phyloP scores from a whole-genome alignment of 805 yeast genomes.

The Tanozyma kutaoensis region DNA sequence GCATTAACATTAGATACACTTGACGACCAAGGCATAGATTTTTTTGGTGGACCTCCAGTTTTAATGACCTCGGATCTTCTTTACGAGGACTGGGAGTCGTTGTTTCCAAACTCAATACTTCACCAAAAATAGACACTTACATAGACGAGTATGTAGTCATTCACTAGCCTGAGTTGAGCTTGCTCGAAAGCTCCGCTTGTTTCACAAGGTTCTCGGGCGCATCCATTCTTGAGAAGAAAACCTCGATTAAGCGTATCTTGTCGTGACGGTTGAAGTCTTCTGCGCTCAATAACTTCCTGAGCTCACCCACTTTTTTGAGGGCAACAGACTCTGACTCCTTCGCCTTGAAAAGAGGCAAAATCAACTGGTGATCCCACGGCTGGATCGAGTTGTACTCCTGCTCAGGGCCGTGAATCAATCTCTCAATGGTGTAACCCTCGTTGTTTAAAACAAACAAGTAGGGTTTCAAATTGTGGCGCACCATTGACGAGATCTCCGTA shows the following conservation, averaged over 20 bases:
- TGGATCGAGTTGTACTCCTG: conserved; percentile 59
- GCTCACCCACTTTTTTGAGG: conserved; percentile 45
- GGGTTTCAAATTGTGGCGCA: conserved; percentile 54
- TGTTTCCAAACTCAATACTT: conserved; percentile 34
- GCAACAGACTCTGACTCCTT: conserved; percentile 38
- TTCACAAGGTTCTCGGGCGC: conserved; percentile 48
- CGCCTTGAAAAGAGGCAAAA: conserved; percentile 51
- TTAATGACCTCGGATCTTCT: conserved; percentile 36
- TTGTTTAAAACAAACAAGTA: conserved; percentile 60
- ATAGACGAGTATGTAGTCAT: background rate
- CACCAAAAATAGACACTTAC: background rate
- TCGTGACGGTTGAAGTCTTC: conserved; percentile 37
- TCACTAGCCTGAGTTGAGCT: background rate
- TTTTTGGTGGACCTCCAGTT: conserved; percentile 40
- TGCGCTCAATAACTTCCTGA: conserved; percentile 35
- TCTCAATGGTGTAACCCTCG: conserved; percentile 65
- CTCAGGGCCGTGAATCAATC: conserved; percentile 55
- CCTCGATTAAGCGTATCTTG: conserved; percentile 53
- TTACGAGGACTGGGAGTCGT: conserved; percentile 35
- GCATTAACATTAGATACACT: no score
- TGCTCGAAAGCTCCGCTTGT: conserved; percentile 11
- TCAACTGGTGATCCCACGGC: conserved; percentile 50
- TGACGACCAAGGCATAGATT: conserved; percentile 17
- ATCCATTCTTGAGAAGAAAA: conserved; percentile 57
- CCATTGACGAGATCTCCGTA: conserved; percentile 59